phyloP scores from a whole-genome alignment of 306 rosid species.

The Mucuna pruriens region DNA sequence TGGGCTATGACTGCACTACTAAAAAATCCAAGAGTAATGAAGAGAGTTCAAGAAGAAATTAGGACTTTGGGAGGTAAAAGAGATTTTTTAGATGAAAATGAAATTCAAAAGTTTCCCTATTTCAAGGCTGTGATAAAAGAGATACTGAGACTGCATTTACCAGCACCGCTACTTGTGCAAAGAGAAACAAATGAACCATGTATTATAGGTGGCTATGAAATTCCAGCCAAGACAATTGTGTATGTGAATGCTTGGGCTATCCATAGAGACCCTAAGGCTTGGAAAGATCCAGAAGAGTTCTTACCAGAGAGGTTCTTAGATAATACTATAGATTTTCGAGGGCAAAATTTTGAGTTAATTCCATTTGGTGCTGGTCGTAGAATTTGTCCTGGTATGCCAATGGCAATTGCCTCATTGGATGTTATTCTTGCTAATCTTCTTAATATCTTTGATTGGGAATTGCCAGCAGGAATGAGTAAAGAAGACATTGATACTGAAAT shows the following conservation, averaged over 20 bases:
- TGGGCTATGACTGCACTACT: slow-evolving; percentile 17
- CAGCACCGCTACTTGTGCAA: neutral
- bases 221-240: slow-evolving; percentile 5
- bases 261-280: slow-evolving; percentile 12
- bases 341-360: slow-evolving; percentile 26
- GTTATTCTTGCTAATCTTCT: slow-evolving; percentile 18
- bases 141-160: slow-evolving; percentile 9
- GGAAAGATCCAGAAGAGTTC: slow-evolving; percentile 26
- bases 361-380: slow-evolving; percentile 35
- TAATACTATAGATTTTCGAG: neutral
- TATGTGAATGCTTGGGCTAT: slow-evolving; percentile 31
- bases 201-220: neutral
- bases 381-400: slow-evolving; percentile 4
- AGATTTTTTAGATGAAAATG: slow-evolving; percentile 23
- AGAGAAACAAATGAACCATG: neutral
- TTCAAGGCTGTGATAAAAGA: slow-evolving; percentile 33
- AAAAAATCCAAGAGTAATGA: slow-evolving; percentile 18
- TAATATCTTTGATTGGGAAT: slow-evolving; percentile 29
- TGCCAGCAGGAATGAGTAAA: neutral
- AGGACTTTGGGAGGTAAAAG: neutral
- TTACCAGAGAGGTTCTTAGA: slow-evolving; percentile 13
- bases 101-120: slow-evolving; percentile 30
- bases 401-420: slow-evolving; percentile 11
- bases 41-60: slow-evolving; percentile 21
- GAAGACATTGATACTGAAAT: slow-evolving; percentile 22